A percentile compares a stretch with the other conserved stretches of the same genome.
These are phyloP conservation scores for Podosphaera fusca DNA, from an alignment of 2,329 filamentous ascomycete genomes.

Conservation along the genomic window DNA sequence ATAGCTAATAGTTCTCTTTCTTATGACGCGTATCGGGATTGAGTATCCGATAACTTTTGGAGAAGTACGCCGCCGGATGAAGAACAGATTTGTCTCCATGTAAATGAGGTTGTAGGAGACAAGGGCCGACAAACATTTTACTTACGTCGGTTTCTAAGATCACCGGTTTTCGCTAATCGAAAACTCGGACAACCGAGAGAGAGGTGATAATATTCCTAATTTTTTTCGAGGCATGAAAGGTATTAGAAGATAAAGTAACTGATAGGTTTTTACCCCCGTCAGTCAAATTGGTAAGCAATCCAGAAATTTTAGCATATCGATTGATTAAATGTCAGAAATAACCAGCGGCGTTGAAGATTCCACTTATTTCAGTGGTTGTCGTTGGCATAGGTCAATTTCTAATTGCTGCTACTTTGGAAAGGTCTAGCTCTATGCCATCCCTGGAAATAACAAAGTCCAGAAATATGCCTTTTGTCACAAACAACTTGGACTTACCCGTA, in stretches of 20 bases:
- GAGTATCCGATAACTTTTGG: too few species aligned
- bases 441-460: neutral
- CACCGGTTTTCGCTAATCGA: too few species aligned
- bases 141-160: too few species aligned
- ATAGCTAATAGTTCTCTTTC: conserved; percentile 1
- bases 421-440: neutral
- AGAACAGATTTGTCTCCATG: too few species aligned
- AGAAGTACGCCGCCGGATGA: too few species aligned
- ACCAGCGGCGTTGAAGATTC: neutral
- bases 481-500: neutral
- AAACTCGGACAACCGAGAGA: too few species aligned
- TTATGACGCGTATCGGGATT: neutral
- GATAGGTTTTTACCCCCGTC: neutral
- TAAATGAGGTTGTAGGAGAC: too few species aligned
- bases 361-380: neutral
- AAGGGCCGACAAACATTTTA: too few species aligned
- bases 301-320: neutral
- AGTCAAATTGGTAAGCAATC: neutral
- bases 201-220: too few species aligned
- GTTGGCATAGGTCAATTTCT: neutral
- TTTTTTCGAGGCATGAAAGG: too few species aligned
- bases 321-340: neutral
- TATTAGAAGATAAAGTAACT: neutral
- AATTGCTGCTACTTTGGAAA: neutral
- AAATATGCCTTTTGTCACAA: neutral